Evolutionary conservation across 306 rosid species (phyloP).

Genomic region (Hippophae gyantsensis): DNA sequence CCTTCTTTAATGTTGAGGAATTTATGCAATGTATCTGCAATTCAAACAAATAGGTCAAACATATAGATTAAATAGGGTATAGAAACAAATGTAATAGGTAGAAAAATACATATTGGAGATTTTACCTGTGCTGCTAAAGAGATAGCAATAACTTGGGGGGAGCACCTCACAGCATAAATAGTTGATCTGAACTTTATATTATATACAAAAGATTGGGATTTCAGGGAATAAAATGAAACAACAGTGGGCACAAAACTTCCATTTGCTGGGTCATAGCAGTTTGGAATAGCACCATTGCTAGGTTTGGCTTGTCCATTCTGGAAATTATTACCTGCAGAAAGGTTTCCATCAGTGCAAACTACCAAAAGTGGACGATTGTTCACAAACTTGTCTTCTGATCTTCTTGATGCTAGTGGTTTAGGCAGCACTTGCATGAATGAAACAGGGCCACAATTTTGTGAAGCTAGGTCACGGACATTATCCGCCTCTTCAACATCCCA

Average conservation of each 20-base stretch:
- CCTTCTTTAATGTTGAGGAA: conserved; percentile 66
- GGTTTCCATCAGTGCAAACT: conserved; percentile 67
- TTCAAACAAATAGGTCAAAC: conserved; percentile 7
- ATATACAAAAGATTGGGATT: conserved; percentile 70
- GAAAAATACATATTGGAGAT: conserved; percentile 3
- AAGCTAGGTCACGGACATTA: conserved; percentile 68
- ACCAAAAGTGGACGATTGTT: conserved; percentile 63
- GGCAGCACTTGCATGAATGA: conserved; percentile 88
- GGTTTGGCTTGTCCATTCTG: conserved; percentile 38
- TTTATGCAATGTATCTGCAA: conserved; percentile 85
- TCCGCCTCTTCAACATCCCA: conserved; percentile 97
- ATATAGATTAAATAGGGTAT: background rate
- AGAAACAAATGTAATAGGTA: background rate
- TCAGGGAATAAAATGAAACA: conserved; percentile 74
- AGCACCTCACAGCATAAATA: conserved; percentile 80
- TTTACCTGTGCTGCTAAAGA: conserved; percentile 81
- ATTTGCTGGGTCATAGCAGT: conserved; percentile 35
- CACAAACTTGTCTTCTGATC: conserved; percentile 51
- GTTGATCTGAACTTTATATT: conserved; percentile 81
- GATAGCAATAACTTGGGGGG: conserved; percentile 72
- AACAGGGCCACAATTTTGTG: conserved; percentile 74
- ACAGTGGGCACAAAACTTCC: conserved; percentile 53
- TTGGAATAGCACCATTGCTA: conserved; percentile 37
- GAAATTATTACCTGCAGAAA: conserved; percentile 30
- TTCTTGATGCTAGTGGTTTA: conserved; percentile 56